These are phyloP conservation scores for Verbena officinalis DNA, from an alignment of 257 asterid species.

Conservation along the genomic window DNA sequence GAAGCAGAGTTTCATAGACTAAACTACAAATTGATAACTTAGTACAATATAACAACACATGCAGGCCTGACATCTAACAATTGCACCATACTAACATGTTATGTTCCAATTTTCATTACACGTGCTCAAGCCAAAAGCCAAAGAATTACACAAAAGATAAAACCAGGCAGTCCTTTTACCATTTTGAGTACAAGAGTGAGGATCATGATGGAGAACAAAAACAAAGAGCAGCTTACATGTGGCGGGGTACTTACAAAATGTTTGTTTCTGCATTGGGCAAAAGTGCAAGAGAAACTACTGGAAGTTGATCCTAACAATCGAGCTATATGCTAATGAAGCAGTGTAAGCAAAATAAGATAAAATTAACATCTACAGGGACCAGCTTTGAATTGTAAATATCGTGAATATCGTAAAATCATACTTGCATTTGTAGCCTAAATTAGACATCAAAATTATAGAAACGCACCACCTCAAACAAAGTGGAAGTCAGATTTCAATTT, in stretches of 20 bases:
- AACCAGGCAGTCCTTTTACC: neutral
- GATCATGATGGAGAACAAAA: neutral
- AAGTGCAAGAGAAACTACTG: neutral
- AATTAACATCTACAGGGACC: slow-evolving; percentile 1
- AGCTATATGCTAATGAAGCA: slow-evolving; percentile 1
- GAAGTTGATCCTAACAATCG: too few species aligned
- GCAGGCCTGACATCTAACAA: too few species aligned
- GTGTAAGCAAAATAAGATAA: slow-evolving; percentile 13
- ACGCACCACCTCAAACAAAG: neutral
- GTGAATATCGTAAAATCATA: neutral
- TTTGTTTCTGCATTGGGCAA: neutral
- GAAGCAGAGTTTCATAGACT: neutral
- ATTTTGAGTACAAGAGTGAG: neutral
- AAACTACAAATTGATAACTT: neutral
- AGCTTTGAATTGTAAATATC: slow-evolving; percentile 19
- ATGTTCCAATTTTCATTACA: too few species aligned
- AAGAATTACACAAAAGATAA: neutral
- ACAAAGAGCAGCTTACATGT: neutral
- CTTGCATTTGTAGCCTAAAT: neutral
- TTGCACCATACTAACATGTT: neutral
- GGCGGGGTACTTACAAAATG: neutral
- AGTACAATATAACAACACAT: neutral
- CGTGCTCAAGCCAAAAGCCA: neutral
- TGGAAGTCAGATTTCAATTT: neutral
- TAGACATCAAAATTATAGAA: neutral